These are phyloP conservation scores for Protomyces gravidus DNA, from an alignment of 1,139 yeast genomes.

Conservation along the genomic window DNA sequence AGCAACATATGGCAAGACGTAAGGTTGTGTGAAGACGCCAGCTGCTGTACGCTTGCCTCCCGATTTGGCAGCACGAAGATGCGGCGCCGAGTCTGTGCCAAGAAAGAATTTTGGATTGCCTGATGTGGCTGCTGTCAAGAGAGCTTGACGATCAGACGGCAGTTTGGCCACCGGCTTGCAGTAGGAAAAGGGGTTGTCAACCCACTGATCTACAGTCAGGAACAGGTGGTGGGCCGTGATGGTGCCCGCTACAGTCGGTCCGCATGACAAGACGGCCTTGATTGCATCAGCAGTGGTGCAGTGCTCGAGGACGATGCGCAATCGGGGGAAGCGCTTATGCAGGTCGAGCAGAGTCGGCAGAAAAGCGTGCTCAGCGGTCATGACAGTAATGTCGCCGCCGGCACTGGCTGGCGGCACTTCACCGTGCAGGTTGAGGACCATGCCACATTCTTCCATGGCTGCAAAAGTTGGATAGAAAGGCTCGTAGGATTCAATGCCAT, in stretches of 20 bases:
- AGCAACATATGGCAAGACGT: slow-evolving; percentile 78
- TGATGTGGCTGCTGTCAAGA: slow-evolving; percentile 80
- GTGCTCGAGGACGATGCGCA: slow-evolving; percentile 86
- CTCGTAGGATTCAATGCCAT: slow-evolving; percentile 85
- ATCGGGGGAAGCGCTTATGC: slow-evolving; percentile 76
- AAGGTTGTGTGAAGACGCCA: slow-evolving; percentile 89
- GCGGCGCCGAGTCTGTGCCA: slow-evolving; percentile 98
- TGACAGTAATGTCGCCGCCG: slow-evolving; percentile 61
- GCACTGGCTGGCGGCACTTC: slow-evolving; percentile 71
- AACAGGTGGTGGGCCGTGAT: slow-evolving; percentile 93
- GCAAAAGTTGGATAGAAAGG: slow-evolving; percentile 82
- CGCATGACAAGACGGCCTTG: slow-evolving; percentile 66
- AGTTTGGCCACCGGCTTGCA: slow-evolving; percentile 97
- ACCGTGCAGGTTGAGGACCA: slow-evolving; percentile 87
- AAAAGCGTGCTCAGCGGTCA: slow-evolving; percentile 90
- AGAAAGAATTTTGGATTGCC: slow-evolving; percentile 92
- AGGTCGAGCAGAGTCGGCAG: slow-evolving; percentile 82
- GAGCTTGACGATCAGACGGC: slow-evolving; percentile 74
- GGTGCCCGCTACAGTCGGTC: slow-evolving; percentile 77
- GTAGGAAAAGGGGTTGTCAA: slow-evolving; percentile 88
- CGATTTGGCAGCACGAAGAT: slow-evolving; percentile 67
- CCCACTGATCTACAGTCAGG: slow-evolving; percentile 90
- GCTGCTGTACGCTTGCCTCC: slow-evolving; percentile 71
- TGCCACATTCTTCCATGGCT: slow-evolving; percentile 72
- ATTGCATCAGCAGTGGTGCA: slow-evolving; percentile 90